Evolutionary conservation across 2,329 filamentous ascomycete species (phyloP).

Genomic region (Verticillium albo-atrum): DNA sequence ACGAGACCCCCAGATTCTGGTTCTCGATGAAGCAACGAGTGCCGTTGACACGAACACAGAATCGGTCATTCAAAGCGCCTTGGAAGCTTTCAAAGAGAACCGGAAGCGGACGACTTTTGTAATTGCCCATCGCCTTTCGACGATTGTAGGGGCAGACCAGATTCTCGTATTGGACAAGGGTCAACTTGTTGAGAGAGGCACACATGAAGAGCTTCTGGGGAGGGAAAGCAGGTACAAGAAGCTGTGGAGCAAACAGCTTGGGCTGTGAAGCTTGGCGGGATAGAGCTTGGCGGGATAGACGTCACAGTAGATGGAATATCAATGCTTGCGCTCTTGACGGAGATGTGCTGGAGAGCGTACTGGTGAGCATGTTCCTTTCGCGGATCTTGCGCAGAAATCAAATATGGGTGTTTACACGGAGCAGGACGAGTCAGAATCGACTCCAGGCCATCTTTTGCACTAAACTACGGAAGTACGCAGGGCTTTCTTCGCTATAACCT

Average conservation of each 20-base stretch:
- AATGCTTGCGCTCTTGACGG: no score
- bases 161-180: conserved; percentile 64
- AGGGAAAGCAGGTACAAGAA: conserved; percentile 58
- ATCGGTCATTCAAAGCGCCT: conserved; percentile 60
- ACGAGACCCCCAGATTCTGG: conserved; percentile 68
- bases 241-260: conserved; percentile 57
- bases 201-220: conserved; percentile 53
- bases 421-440: no score
- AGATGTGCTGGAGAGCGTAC: no score
- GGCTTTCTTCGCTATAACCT: no score
- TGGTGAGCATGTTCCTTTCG: no score
- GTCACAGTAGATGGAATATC: no score
- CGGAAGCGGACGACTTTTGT: conserved; percentile 58
- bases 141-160: conserved; percentile 64
- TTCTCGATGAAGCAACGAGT: conserved; percentile 76
- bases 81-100: conserved; percentile 50
- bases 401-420: no score
- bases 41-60: conserved; percentile 70
- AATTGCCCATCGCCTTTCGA: conserved; percentile 66
- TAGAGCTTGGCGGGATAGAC: no score
- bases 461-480: no score
- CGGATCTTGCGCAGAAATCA: no score
- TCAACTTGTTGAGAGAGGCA: conserved; percentile 58
- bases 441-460: no score
- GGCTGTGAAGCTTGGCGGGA: not conserved